Evolutionary conservation across 345 rosid species (phyloP).

Genomic region (Psidium guajava): DNA sequence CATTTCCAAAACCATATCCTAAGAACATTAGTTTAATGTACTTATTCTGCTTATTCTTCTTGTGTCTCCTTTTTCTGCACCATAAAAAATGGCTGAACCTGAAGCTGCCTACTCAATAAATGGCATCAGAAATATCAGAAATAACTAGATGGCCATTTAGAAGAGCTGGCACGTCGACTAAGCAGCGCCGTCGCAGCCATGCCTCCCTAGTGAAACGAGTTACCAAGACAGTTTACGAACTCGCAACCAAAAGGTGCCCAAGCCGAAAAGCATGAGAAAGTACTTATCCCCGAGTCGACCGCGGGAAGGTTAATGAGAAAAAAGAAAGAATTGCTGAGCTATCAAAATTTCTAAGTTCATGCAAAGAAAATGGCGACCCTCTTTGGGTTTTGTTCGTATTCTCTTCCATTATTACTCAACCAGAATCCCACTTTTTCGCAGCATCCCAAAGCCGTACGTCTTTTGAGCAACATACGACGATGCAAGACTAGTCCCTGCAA

Average conservation of each 20-base stretch:
- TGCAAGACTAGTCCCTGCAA: not conserved
- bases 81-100: not conserved
- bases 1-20: not conserved
- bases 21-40: not conserved
- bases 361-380: not conserved
- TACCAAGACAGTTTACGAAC: too few species aligned
- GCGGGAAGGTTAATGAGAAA: not conserved
- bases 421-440: not conserved
- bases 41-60: not conserved
- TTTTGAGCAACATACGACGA: not conserved
- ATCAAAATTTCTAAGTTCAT: not conserved
- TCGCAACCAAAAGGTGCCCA: too few species aligned
- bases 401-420: not conserved
- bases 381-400: not conserved
- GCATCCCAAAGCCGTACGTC: not conserved
- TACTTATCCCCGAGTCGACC: too few species aligned
- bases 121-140: not conserved
- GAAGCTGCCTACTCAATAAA: not conserved
- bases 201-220: too few species aligned
- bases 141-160: too few species aligned
- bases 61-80: not conserved
- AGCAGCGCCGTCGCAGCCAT: too few species aligned
- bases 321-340: not conserved
- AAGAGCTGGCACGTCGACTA: not conserved
- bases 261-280: not conserved